Evolutionary conservation across 1,284 basidiomycete genomes (phyloP), one percentile per base, ranked within the genome.

Genomic region (Paramarasmius palmivorus): DNA sequence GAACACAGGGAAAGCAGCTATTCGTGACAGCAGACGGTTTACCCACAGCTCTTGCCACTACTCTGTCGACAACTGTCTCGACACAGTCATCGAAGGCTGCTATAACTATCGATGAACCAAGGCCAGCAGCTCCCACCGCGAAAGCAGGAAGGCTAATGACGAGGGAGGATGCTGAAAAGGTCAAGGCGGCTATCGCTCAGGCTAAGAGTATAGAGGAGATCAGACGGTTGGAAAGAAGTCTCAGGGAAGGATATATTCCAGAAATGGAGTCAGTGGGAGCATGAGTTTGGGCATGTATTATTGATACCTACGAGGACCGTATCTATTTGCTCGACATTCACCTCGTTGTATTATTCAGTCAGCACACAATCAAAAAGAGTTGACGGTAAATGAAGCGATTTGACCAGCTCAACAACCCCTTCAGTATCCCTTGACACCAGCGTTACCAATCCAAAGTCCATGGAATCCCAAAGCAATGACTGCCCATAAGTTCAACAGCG

Each of bases 121-220:
- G 84, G 63, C 73, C 79, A 22, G 76, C 76, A n/a, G 72, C 78
- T n/a, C 68, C 74, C 34, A 65, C 75, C 53, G 79, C 78, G 14
- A 90, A 84, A 62, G 89, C 90, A 2, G 89, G 93, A 6, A 81
- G 93, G 49, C 73, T 95, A 62, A 90, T 98, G 86, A 94, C 93
- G 17, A 90, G 90, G 59, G 93, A 96, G 63, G 95, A 98, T 67
- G 90, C 92, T 66, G 88, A 91, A 64, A 85, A 88, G 63, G 92
- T 98, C 59, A 90, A 90, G 67, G 86, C 88, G 56, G 94, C 95
- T 15, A 95, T 98, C 64, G 91, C 92, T 58, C 85, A 86, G 58
- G 96, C 95, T 26, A 88, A 87, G 49, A 95, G 91, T 42, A 84
- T 94, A 54, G 96, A 98, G 63, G 94, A 97, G 73, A 88, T 97